phyloP scores from a whole-genome alignment of 306 rosid species.

The Glycine latifolia region DNA sequence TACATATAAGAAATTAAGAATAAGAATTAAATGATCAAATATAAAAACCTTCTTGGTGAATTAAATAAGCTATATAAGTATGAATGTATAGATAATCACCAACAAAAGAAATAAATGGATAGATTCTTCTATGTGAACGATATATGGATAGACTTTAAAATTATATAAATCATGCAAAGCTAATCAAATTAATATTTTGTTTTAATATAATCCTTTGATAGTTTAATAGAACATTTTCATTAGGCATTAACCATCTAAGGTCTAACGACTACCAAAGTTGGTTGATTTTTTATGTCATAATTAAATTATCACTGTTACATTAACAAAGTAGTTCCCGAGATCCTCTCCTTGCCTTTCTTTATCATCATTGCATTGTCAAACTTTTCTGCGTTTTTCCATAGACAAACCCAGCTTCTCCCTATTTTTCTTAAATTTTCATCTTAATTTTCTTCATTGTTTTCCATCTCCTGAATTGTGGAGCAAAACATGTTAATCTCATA shows the following conservation, averaged over 20 bases:
- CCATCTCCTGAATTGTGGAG: constrained; percentile 11
- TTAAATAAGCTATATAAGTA: background rate
- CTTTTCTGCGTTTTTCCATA: constrained; percentile 25
- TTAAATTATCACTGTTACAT: constrained; percentile 43
- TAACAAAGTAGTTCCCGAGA: constrained; percentile 42
- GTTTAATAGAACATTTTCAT: background rate
- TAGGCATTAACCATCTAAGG: background rate
- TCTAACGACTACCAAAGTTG: background rate
- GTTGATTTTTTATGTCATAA: constrained; percentile 10
- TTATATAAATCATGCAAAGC: background rate
- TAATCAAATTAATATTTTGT: constrained; percentile 24
- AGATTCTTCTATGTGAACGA: constrained; percentile 1
- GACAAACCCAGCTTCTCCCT: constrained; percentile 9
- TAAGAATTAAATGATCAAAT: background rate
- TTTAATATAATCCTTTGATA: background rate
- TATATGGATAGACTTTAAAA: background rate
- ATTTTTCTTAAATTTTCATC: constrained; percentile 34
- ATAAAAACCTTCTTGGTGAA: too few relatives aligned
- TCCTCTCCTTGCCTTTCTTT: constrained; percentile 57
- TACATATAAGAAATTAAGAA: background rate
- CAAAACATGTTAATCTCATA: constrained; percentile 26
- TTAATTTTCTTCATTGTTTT: constrained; percentile 15
- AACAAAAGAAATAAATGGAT: background rate
- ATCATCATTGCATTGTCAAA: constrained; percentile 8
- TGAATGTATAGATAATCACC: background rate